These are phyloP conservation scores for Musa schizocarpa DNA, from an alignment of 176 grass and related monocot genomes.

Conservation along the genomic window DNA sequence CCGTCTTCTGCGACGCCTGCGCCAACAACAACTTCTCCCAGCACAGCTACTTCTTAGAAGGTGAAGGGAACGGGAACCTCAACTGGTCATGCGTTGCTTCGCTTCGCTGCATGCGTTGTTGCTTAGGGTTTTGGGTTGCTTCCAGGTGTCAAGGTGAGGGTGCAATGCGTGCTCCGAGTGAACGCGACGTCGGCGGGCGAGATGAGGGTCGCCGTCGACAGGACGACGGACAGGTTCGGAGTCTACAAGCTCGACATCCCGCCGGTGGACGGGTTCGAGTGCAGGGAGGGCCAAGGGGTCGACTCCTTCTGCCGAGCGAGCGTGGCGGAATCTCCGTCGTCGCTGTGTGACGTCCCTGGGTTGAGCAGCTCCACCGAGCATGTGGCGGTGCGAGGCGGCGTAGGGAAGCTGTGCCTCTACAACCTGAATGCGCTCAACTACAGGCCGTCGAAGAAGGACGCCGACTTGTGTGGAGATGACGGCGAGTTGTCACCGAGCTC, in stretches of 20 bases:
- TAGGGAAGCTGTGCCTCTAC: slow-evolving; percentile 41
- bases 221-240: slow-evolving; percentile 55
- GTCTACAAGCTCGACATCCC: slow-evolving; percentile 69
- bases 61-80: slow-evolving; percentile 19
- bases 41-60: slow-evolving; percentile 80
- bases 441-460: slow-evolving; percentile 36
- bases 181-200: slow-evolving; percentile 40
- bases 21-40: slow-evolving; percentile 65
- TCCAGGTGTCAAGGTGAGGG: slow-evolving; percentile 59
- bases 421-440: slow-evolving; percentile 89
- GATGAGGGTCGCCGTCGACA: slow-evolving; percentile 59
- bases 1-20: slow-evolving; percentile 90
- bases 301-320: slow-evolving; percentile 57
- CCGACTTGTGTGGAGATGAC: slow-evolving; percentile 18
- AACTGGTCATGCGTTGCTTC: not conserved
- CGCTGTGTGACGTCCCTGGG: slow-evolving; percentile 52
- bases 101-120: not conserved
- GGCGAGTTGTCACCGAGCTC: not conserved
- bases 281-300: slow-evolving; percentile 26
- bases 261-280: slow-evolving; percentile 57
- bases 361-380: slow-evolving; percentile 50
- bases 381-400: slow-evolving; percentile 28
- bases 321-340: slow-evolving; percentile 48
- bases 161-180: slow-evolving; percentile 57
- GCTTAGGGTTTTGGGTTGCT: not conserved